A percentile compares a stretch with the other conserved stretches of the same genome.
phyloP scores from a whole-genome alignment of 2,329 filamentous ascomycete species.

The Fusarium metavorans region DNA sequence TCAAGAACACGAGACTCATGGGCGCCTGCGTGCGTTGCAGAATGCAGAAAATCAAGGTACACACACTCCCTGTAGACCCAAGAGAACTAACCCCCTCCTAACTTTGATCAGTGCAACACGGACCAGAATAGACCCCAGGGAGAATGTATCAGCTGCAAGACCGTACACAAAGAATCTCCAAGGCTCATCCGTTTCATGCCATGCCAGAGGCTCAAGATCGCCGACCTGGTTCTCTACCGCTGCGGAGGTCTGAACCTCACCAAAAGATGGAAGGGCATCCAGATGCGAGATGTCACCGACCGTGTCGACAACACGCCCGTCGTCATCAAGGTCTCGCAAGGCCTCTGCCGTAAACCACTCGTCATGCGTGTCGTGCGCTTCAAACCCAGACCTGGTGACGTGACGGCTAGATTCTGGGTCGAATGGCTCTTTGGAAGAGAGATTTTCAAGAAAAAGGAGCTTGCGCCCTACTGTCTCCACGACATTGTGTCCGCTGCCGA shows the following conservation, averaged over 20 bases:
- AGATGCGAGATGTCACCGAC: constrained; percentile 56
- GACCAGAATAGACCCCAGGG: constrained; percentile 48
- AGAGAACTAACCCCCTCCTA: neutral
- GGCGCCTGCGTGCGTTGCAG: constrained; percentile 37
- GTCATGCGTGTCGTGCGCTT: constrained; percentile 57
- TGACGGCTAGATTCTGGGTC: constrained; percentile 54
- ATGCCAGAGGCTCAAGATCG: constrained; percentile 59
- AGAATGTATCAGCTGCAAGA: constrained; percentile 56
- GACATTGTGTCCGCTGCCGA: constrained; percentile 51
- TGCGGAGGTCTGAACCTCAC: constrained; percentile 59
- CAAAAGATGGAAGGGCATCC: constrained; percentile 54
- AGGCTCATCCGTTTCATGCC: constrained; percentile 61
- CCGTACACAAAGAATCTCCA: constrained; percentile 54
- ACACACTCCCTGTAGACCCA: neutral
- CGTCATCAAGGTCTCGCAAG: constrained; percentile 55
- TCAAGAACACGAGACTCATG: constrained; percentile 7
- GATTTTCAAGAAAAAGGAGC: constrained; percentile 44
- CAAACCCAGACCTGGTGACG: constrained; percentile 51
- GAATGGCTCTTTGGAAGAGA: constrained; percentile 42
- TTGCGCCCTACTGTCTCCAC: constrained; percentile 56
- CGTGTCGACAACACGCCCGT: constrained; percentile 44
- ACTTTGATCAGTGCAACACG: constrained; percentile 51
- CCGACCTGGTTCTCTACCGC: constrained; percentile 56
- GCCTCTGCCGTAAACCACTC: constrained; percentile 53
- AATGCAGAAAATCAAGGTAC: constrained; percentile 40